Percentiles rank a stretch among this genome's conserved stretches.
Evolutionary conservation across 1,139 yeast genomes (phyloP).

Genomic region (Zygosaccharomyces sapae): DNA sequence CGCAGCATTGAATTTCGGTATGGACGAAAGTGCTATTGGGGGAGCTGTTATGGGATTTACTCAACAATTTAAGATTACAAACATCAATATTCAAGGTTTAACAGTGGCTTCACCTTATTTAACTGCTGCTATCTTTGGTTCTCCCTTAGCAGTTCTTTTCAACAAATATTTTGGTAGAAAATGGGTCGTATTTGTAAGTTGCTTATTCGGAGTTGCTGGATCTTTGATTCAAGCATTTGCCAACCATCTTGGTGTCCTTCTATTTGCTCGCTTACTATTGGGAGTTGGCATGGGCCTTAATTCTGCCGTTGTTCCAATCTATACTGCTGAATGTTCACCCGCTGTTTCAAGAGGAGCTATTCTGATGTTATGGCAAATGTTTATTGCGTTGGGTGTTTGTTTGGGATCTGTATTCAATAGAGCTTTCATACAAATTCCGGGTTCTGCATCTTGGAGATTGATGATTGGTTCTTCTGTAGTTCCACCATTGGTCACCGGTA

Average conservation of each 20-base stretch:
- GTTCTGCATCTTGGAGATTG: constrained; percentile 36
- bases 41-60: constrained; percentile 52
- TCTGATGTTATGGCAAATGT: constrained; percentile 41
- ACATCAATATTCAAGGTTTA: constrained; percentile 45
- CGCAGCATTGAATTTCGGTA: constrained; percentile 35
- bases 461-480: constrained; percentile 40
- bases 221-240: constrained; percentile 50
- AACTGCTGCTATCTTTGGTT: constrained; percentile 46
- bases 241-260: constrained; percentile 46
- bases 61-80: constrained; percentile 37
- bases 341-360: constrained; percentile 45
- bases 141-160: constrained; percentile 46
- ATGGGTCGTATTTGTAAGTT: constrained; percentile 46
- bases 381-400: constrained; percentile 40
- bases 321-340: constrained; percentile 50
- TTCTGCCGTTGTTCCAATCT: constrained; percentile 44
- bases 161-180: constrained; percentile 45
- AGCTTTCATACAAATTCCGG: constrained; percentile 36
- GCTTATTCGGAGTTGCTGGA: constrained; percentile 44
- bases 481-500: constrained; percentile 32
- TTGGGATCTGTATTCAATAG: constrained; percentile 39
- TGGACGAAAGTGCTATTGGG: constrained; percentile 45
- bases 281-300: constrained; percentile 40
- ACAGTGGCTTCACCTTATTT: constrained; percentile 52
- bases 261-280: constrained; percentile 43